These are phyloP conservation scores for Globisporangium yorkense DNA, from an alignment of 352 stramenopile genomes.

Conservation along the genomic window DNA sequence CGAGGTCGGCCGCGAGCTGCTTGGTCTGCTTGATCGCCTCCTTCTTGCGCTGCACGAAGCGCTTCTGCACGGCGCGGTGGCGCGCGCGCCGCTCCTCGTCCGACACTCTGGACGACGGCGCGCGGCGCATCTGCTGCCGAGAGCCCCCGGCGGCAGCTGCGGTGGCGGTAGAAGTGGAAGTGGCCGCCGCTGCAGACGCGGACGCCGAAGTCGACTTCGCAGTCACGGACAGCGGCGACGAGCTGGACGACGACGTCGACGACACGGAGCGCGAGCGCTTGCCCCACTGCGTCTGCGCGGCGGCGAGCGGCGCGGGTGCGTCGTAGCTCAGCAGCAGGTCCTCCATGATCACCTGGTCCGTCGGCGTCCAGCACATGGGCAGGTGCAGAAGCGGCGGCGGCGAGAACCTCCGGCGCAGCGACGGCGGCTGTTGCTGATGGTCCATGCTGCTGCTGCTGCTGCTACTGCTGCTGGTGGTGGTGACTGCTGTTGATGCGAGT, in stretches of 20 bases:
- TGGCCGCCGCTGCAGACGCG: background rate
- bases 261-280: conserved; percentile 7
- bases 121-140: background rate
- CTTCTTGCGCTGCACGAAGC: conserved; percentile 58
- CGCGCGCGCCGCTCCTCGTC: conserved; percentile 41
- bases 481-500: too few species aligned
- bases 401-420: background rate
- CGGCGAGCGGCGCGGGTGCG: background rate
- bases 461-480: background rate
- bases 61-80: conserved; percentile 40
- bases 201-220: background rate
- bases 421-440: background rate
- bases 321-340: conserved; percentile 31
- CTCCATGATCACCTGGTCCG: conserved; percentile 57
- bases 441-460: background rate
- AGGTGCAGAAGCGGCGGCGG: conserved; percentile 9
- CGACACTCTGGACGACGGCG: conserved; percentile 3
- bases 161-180: too few species aligned
- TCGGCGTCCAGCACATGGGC: conserved; percentile 32
- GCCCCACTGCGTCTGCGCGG: background rate
- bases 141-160: background rate
- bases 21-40: conserved; percentile 32
- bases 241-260: background rate
- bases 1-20: conserved; percentile 22
- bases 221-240: background rate